phyloP scores from a whole-genome alignment of 2,329 filamentous ascomycete genomes.

The Phyllosticta citrichinensis region DNA sequence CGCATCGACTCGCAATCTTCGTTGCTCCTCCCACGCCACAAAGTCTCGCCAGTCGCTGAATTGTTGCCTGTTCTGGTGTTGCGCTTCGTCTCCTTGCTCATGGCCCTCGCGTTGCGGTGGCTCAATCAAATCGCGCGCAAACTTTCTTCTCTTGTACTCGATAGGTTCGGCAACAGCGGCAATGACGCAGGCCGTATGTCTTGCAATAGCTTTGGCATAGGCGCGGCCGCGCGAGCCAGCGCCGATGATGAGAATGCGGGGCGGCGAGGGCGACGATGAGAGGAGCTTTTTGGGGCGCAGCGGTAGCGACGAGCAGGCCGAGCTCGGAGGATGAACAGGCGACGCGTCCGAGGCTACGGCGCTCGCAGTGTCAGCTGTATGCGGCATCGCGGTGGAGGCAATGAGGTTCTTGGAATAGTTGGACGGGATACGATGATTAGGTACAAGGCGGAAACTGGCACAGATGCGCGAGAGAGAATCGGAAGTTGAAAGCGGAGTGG shows the following conservation, averaged over 20 bases:
- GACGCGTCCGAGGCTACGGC: neutral
- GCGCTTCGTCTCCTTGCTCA: constrained; percentile 43
- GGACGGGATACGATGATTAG: neutral
- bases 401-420: neutral
- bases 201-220: constrained; percentile 21
- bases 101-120: constrained; percentile 30
- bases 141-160: constrained; percentile 60
- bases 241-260: constrained; percentile 28
- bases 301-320: neutral
- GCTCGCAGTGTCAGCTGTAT: neutral
- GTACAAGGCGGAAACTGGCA: neutral
- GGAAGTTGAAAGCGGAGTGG: neutral
- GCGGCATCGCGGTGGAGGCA: neutral
- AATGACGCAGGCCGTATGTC: constrained; percentile 46
- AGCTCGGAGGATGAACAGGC: neutral
- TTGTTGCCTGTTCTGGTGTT: neutral
- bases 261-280: constrained; percentile 1
- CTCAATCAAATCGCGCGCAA: constrained; percentile 59
- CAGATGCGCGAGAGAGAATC: neutral
- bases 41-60: constrained; percentile 70
- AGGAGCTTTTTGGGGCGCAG: constrained; percentile 1
- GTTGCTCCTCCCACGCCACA: constrained; percentile 56
- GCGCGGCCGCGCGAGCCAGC: constrained; percentile 28
- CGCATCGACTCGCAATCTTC: constrained; percentile 40
- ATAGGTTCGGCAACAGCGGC: constrained; percentile 74